phyloP scores from a whole-genome alignment of 2,329 filamentous ascomycete species.

The Talaromyces marneffei region DNA sequence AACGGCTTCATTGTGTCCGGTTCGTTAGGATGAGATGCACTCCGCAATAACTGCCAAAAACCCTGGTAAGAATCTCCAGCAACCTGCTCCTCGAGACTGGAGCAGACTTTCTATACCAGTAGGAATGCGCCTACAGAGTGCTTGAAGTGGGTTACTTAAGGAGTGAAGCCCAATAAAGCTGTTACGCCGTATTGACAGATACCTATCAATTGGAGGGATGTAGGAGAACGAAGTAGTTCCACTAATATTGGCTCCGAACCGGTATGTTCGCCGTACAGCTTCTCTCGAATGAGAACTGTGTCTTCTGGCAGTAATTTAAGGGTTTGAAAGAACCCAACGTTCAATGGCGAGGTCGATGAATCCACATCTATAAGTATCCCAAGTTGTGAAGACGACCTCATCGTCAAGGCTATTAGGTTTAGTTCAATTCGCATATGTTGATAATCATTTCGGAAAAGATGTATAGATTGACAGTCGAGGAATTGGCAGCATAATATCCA shows the following conservation, averaged over 20 bases:
- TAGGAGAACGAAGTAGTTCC: constrained; percentile 31
- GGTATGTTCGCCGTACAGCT: constrained; percentile 30
- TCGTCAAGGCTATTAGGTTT: too few relatives aligned
- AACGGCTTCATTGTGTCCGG: constrained; percentile 6
- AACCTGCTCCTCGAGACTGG: constrained; percentile 33
- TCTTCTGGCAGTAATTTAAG: constrained; percentile 15
- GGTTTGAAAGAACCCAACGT: constrained; percentile 18
- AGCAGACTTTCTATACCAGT: constrained; percentile 34
- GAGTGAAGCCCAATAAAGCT: constrained; percentile 30
- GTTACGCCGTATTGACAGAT: constrained; percentile 37
- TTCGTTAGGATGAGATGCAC: constrained; percentile 16
- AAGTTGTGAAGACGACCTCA: too few relatives aligned
- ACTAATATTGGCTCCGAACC: constrained; percentile 34
- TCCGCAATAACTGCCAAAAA: constrained; percentile 31
- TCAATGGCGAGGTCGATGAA: not conserved
- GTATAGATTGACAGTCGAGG: not conserved
- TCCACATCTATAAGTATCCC: too few relatives aligned
- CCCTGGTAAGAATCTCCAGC: too few relatives aligned
- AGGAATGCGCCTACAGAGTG: constrained; percentile 39
- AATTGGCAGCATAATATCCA: not conserved
- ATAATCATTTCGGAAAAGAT: not conserved
- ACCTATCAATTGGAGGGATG: constrained; percentile 29
- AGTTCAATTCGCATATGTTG: not conserved
- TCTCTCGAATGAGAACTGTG: constrained; percentile 27
- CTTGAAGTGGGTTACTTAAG: constrained; percentile 34